These are phyloP conservation scores for Mitragyna speciosa DNA, from an alignment of 257 asterid species.

Conservation along the genomic window DNA sequence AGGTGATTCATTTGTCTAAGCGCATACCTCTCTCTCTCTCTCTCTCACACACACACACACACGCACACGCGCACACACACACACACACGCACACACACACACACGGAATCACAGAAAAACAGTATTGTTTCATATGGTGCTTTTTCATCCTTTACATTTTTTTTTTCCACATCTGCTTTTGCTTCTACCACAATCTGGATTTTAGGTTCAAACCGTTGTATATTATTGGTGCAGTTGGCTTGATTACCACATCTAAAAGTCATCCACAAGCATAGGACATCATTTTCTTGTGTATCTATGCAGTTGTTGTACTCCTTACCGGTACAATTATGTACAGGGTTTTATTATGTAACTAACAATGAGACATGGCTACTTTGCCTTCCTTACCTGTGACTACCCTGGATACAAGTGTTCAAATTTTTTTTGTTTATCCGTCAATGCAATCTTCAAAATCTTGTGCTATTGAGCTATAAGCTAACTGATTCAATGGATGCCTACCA, in stretches of 20 bases:
- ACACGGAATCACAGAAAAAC: too few relatives aligned
- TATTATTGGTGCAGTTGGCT: not conserved
- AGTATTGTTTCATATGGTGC: not conserved
- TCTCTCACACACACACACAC: not conserved
- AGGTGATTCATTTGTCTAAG: conserved; percentile 46
- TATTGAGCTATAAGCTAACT: not conserved
- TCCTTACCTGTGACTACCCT: not conserved
- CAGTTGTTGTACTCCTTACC: not conserved
- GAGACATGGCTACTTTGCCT: not conserved
- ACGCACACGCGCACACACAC: too few relatives aligned
- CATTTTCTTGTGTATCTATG: not conserved
- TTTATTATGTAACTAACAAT: not conserved
- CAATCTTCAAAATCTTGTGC: not conserved
- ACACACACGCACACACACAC: too few relatives aligned
- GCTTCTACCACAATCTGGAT: not conserved
- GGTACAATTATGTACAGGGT: not conserved
- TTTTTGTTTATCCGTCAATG: not conserved
- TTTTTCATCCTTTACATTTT: not conserved
- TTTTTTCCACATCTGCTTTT: not conserved
- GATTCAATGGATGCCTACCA: not conserved
- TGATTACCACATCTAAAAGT: not conserved
- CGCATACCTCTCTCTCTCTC: not conserved
- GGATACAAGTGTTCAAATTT: not conserved
- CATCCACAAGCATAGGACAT: not conserved
- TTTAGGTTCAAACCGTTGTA: not conserved